phyloP scores from a whole-genome alignment of 306 rosid species.

The Prunus mira region DNA sequence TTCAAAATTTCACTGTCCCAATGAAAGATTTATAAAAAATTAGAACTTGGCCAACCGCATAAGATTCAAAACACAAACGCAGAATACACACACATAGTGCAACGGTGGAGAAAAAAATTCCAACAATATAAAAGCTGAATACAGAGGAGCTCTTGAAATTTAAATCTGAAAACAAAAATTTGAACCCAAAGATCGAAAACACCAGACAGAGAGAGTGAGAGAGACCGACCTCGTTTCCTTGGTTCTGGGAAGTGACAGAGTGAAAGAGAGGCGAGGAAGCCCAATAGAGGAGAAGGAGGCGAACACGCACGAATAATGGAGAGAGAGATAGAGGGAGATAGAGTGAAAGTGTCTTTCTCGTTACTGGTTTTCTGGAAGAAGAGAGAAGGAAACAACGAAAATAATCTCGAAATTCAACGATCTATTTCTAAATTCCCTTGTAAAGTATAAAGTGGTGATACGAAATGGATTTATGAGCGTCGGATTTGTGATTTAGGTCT shows the following conservation, averaged over 20 bases:
- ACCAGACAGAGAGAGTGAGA: neutral
- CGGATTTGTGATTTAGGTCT: neutral
- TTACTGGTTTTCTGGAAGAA: conserved; percentile 7
- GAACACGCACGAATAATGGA: conserved; percentile 13
- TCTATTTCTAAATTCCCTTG: neutral
- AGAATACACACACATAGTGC: neutral
- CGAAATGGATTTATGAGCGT: neutral
- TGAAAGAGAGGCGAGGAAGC: conserved; percentile 4
- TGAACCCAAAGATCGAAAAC: neutral
- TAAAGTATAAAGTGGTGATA: neutral
- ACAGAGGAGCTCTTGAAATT: conserved; percentile 7
- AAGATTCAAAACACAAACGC: neutral
- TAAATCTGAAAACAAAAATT: conserved; percentile 15
- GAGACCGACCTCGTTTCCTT: neutral
- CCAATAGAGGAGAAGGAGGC: conserved; percentile 14
- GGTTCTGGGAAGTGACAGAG: neutral
- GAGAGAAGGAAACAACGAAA: neutral
- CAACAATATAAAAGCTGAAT: neutral
- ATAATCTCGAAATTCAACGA: neutral
- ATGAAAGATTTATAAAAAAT: neutral
- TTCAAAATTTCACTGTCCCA: neutral
- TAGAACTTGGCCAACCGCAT: neutral
- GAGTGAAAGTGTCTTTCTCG: neutral
- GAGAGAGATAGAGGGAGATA: neutral
- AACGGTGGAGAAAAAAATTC: neutral